These are phyloP conservation scores for Melaleuca quinquenervia DNA, from an alignment of 345 rosid species.

Conservation along the genomic window DNA sequence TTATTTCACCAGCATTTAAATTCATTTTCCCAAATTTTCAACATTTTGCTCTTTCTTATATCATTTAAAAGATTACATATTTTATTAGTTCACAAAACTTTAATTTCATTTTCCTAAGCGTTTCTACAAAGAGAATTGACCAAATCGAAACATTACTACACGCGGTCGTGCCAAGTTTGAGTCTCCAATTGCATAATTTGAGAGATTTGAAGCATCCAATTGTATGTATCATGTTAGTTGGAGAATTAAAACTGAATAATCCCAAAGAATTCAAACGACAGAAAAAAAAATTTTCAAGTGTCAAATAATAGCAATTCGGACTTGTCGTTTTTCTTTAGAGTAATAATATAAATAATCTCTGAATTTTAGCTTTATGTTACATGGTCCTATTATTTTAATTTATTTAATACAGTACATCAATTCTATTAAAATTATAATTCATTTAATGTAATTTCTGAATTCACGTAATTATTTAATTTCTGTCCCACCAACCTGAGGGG, in stretches of 20 bases:
- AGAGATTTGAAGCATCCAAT: neutral
- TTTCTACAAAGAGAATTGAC: neutral
- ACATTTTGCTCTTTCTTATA: neutral
- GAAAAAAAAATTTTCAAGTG: neutral
- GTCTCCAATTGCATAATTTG: neutral
- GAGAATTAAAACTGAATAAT: neutral
- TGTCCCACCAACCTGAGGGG: neutral
- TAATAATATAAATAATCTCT: too few relatives aligned
- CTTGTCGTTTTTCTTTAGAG: too few relatives aligned
- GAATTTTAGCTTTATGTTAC: too few relatives aligned
- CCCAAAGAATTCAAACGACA: neutral
- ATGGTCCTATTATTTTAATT: too few relatives aligned
- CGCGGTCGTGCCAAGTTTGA: neutral
- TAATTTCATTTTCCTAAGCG: neutral
- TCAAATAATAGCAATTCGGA: neutral
- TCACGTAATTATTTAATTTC: too few relatives aligned
- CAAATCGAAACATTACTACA: neutral
- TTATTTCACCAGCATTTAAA: neutral
- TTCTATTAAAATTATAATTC: too few relatives aligned
- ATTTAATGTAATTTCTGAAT: too few relatives aligned
- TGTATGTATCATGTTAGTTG: neutral
- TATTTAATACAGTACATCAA: too few relatives aligned
- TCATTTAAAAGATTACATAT: neutral
- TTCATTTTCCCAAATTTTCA: neutral
- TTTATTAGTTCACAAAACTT: neutral